A percentile compares a stretch with the other conserved stretches of the same genome.
These are phyloP conservation scores for Ambrosia artemisiifolia DNA, from an alignment of 129 eudicot species.

Conservation along the genomic window DNA sequence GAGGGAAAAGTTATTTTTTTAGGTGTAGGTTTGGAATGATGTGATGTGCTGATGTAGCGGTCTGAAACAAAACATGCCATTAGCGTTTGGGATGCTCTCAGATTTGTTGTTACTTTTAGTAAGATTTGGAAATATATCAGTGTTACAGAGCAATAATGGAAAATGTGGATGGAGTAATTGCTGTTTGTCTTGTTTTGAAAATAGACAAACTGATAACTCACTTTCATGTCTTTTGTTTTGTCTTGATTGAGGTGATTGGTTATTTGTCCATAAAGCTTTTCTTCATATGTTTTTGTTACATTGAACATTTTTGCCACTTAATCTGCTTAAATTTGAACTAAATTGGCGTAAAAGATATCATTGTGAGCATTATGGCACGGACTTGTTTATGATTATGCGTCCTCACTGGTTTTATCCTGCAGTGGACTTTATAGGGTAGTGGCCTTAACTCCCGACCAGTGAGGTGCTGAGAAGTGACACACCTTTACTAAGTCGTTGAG, in stretches of 20 bases:
- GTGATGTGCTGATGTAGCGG: too few relatives aligned
- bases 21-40: too few relatives aligned
- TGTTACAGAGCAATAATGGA: not conserved
- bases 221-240: not conserved
- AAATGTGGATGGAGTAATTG: not conserved
- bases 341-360: not conserved
- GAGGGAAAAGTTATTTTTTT: too few relatives aligned
- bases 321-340: not conserved
- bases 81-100: too few relatives aligned
- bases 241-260: not conserved
- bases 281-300: not conserved
- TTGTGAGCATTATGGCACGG: not conserved
- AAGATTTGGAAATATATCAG: not conserved
- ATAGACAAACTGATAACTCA: conserved; percentile 13
- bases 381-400: not conserved
- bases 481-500: not conserved
- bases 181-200: conserved; percentile 3
- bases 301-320: not conserved
- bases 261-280: not conserved
- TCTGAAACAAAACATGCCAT: too few relatives aligned
- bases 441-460: not conserved
- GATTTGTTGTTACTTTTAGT: not conserved
- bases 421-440: not conserved
- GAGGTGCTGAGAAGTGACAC: not conserved
- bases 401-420: not conserved